A percentile compares a stretch with the other conserved stretches of the same genome.
phyloP scores from a whole-genome alignment of 176 grass and related monocot genomes.

The Lolium perenne region DNA sequence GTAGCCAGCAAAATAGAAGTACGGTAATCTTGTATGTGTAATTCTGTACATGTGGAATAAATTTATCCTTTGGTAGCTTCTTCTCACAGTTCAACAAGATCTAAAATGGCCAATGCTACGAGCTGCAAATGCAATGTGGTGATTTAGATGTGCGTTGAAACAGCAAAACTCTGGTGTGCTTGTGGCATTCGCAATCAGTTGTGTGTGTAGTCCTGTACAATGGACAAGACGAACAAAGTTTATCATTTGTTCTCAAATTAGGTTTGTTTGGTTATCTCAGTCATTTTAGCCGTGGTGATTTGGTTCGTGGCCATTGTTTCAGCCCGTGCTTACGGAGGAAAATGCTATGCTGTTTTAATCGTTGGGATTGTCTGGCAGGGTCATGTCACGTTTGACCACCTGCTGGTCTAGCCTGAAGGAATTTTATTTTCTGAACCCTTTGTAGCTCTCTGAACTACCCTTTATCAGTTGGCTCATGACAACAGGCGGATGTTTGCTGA shows the following conservation, averaged over 20 bases:
- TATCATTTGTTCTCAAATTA: background rate
- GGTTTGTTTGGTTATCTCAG: background rate
- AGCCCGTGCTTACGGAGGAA: background rate
- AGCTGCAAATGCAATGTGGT: background rate
- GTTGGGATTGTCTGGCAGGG: background rate
- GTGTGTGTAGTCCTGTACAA: background rate
- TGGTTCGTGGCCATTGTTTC: background rate
- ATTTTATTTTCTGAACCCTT: background rate
- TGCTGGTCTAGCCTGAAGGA: background rate
- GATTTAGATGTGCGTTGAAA: background rate
- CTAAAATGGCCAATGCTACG: constrained; percentile 19
- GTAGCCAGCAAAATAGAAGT: background rate
- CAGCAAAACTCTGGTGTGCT: background rate
- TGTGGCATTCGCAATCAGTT: constrained; percentile 20
- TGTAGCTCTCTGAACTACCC: constrained; percentile 6
- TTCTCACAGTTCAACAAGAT: constrained; percentile 41
- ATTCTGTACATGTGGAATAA: background rate
- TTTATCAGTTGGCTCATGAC: background rate
- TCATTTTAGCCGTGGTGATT: background rate
- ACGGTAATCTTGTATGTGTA: background rate
- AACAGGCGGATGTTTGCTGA: constrained; percentile 15
- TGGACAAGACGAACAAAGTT: background rate
- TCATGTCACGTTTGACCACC: constrained; percentile 45
- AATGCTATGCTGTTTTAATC: background rate
- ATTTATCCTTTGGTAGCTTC: background rate